Evolutionary conservation across 371 early-diverging fungal species (phyloP).

Genomic region (Actinomucor elegans): DNA sequence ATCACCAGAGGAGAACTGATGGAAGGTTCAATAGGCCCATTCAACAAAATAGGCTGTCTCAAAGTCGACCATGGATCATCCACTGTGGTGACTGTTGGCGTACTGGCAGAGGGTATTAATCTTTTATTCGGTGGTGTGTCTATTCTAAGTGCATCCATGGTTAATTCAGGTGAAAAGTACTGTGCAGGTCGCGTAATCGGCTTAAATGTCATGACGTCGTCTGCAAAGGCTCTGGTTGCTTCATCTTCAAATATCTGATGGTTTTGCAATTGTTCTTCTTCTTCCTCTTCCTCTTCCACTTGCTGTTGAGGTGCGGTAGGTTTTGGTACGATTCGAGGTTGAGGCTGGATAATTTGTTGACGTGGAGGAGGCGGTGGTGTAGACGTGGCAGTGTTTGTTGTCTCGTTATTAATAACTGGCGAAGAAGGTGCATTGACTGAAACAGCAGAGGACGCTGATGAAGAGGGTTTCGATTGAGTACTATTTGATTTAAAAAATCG

Average conservation of each 20-base stretch:
- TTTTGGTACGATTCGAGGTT: background rate
- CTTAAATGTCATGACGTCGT: constrained; percentile 25
- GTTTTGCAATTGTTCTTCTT: constrained; percentile 10
- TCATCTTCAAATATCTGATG: constrained; percentile 36
- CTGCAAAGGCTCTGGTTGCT: constrained; percentile 46
- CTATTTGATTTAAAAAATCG: constrained; percentile 10
- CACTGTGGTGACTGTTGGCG: constrained; percentile 13
- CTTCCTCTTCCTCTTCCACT: constrained; percentile 15
- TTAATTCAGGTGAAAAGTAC: constrained; percentile 9
- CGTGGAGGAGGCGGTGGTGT: background rate
- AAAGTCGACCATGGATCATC: constrained; percentile 19
- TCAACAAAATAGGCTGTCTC: background rate
- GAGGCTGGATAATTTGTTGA: background rate
- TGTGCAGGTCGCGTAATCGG: background rate
- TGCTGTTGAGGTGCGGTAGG: background rate
- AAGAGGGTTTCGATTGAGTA: background rate
- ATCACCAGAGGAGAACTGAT: constrained; percentile 12
- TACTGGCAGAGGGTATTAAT: constrained; percentile 14
- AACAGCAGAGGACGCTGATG: constrained; percentile 7
- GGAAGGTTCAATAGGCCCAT: constrained; percentile 2
- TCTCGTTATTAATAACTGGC: background rate
- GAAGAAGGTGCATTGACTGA: constrained; percentile 11
- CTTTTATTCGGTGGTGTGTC: background rate
- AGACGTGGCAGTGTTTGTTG: background rate
- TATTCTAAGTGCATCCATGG: constrained; percentile 4